Evolutionary conservation across 1,139 yeast genomes (phyloP), one percentile per base, ranked within the genome.

Genomic region (Scheffersomyces parashehatae): DNA sequence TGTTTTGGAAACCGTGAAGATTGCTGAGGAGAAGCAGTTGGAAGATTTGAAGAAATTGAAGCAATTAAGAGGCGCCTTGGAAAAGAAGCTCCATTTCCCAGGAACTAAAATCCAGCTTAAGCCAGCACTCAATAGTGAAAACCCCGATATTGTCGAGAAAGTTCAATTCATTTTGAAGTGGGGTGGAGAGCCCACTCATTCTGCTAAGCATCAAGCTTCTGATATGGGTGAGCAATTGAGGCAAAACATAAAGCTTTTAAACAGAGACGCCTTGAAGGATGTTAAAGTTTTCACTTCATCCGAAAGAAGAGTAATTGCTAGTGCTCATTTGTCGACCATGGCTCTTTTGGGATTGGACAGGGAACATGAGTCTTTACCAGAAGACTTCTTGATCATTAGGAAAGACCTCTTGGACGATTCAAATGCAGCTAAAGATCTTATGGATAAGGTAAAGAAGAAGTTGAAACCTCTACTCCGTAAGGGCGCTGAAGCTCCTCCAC

Each of bases 161-260:
- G 97, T 93, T 16, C 99, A 95, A 65, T 83, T 95, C 50, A 95
- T 93, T 50, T 74, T 93, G 56, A 95, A 95, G 64, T 95, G 99
- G 99, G 99, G 99, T 55, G 99, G 99, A 52, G 99, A 95, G 64
- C 97, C 99, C 8, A 95, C 99, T 1, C 99, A 95, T 64, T 90
- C 98, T 8, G 98, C 99, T 1, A 80, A 85, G 47, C 88, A 89
- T 62, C 99, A 95, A 68, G 96, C 97, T 1, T 78, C 85, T 28
- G 99, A 95, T 66, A 81, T 93, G 16, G 99, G 99, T 43, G 98
- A 93, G 56, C 97, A 91, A 65, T 79, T 87, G 69, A 82, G 99
- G 56, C 97, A 93, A 63, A 96, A 95, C 60, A 79, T 91, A 56
- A 83, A 88, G 60, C 75, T 95, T 46, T 75, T 95, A 58, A 95